A percentile compares a stretch with the other conserved stretches of the same genome.
These are phyloP conservation scores for Talaromyces sp. DNA, from an alignment of 2,329 filamentous ascomycete genomes.

Conservation along the genomic window DNA sequence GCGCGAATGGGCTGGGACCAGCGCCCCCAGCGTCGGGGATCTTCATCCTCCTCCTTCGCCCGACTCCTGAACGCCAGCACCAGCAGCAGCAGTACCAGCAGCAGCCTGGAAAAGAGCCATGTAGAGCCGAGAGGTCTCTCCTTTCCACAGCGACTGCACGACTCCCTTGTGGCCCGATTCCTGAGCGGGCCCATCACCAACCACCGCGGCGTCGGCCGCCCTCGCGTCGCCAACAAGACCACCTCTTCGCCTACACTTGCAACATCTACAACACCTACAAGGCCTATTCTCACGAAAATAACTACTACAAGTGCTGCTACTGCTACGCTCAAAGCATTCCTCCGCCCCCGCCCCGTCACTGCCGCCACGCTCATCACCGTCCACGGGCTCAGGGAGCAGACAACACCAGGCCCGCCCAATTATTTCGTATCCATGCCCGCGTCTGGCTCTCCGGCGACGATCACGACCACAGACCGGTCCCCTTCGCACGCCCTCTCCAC, in stretches of 20 bases:
- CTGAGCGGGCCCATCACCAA: neutral
- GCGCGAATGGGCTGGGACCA: neutral
- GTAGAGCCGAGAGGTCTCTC: constrained; percentile 1
- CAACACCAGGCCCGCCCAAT: neutral
- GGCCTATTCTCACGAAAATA: neutral
- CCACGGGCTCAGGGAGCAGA: neutral
- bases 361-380: neutral
- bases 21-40: neutral
- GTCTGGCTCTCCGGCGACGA: constrained; percentile 18
- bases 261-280: neutral
- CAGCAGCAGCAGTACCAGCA: too few relatives aligned
- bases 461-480: constrained; percentile 5
- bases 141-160: constrained; percentile 11
- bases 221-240: constrained; percentile 12
- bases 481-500: neutral
- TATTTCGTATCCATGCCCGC: constrained; percentile 31
- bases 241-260: too few relatives aligned
- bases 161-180: constrained; percentile 14
- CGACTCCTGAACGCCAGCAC: neutral
- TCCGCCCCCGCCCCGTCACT: neutral
- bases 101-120: neutral
- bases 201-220: neutral
- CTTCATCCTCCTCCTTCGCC: neutral
- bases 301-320: neutral
- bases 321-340: neutral